Conservation (phyloP, 2,329 filamentous ascomycete species). For the Lachnellula subtilissima region DNA sequence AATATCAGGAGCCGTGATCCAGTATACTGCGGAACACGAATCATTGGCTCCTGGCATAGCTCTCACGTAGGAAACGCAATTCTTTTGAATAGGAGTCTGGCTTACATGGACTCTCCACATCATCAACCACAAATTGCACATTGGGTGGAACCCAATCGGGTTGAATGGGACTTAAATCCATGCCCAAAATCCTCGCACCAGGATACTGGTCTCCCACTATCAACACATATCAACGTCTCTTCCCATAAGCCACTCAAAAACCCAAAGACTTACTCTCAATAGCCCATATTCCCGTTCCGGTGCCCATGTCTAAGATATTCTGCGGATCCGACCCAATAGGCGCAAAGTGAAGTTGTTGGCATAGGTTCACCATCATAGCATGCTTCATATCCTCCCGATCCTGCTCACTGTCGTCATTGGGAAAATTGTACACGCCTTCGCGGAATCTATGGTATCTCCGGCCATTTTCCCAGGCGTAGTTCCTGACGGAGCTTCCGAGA, state of each 20-base stretch:
- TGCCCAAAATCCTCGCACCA: conserved; percentile 45
- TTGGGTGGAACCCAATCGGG: conserved; percentile 55
- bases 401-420: conserved; percentile 57
- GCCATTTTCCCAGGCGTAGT: conserved; percentile 54
- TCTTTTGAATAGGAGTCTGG: too few relatives aligned
- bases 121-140: conserved; percentile 61
- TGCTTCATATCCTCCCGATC: conserved; percentile 51
- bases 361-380: conserved; percentile 26
- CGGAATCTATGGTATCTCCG: conserved; percentile 53
- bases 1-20: too few relatives aligned
- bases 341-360: conserved; percentile 42
- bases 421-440: conserved; percentile 52
- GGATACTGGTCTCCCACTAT: conserved; percentile 49
- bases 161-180: conserved; percentile 56
- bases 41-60: too few relatives aligned
- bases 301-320: conserved; percentile 52
- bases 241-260: neutral
- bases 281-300: conserved; percentile 55
- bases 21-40: too few relatives aligned
- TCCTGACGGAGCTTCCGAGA: conserved; percentile 35
- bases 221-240: conserved; percentile 34
- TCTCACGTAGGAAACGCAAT: too few relatives aligned
- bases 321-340: conserved; percentile 45
- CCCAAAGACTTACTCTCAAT: conserved; percentile 41
- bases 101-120: conserved; percentile 47